Evolutionary conservation across 805 yeast genomes (phyloP).

Genomic region (Ogataea methylovora): DNA sequence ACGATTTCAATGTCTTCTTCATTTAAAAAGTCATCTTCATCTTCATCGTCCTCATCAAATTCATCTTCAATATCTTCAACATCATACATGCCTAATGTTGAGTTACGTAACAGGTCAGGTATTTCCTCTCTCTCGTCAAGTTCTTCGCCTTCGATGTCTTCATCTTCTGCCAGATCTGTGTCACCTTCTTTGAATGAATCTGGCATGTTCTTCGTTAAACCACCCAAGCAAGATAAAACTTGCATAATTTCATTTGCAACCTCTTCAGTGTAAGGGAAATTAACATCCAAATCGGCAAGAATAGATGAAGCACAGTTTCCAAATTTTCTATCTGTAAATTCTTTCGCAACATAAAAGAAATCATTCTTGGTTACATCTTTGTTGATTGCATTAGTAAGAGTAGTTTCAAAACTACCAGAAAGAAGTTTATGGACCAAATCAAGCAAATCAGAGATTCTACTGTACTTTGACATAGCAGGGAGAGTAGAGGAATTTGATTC

Average conservation of each 20-base stretch:
- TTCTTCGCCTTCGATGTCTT: constrained; percentile 47
- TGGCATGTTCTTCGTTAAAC: constrained; percentile 48
- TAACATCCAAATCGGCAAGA: constrained; percentile 62
- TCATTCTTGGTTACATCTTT: constrained; percentile 47
- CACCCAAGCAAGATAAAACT: constrained; percentile 50
- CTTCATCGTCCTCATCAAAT: constrained; percentile 23
- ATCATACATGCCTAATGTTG: constrained; percentile 92
- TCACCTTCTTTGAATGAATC: constrained; percentile 45
- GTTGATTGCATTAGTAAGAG: constrained; percentile 37
- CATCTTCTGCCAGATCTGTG: constrained; percentile 51
- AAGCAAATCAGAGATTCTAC: constrained; percentile 45
- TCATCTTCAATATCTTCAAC: constrained; percentile 50
- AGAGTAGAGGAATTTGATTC: constrained; percentile 35
- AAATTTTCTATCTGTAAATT: constrained; percentile 61
- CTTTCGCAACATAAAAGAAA: constrained; percentile 52
- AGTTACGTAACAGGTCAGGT: constrained; percentile 77
- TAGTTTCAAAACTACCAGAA: constrained; percentile 10
- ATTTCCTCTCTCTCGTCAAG: constrained; percentile 63
- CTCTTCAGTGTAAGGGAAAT: constrained; percentile 57
- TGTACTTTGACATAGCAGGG: constrained; percentile 38
- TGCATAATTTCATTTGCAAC: constrained; percentile 53
- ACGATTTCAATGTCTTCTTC: constrained; percentile 26
- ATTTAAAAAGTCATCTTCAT: constrained; percentile 21
- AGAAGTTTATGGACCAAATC: constrained; percentile 37
- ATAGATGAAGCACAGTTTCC: constrained; percentile 50